Evolutionary conservation across 371 early-diverging fungal species (phyloP).

Genomic region (Rhizopus stolonifer): DNA sequence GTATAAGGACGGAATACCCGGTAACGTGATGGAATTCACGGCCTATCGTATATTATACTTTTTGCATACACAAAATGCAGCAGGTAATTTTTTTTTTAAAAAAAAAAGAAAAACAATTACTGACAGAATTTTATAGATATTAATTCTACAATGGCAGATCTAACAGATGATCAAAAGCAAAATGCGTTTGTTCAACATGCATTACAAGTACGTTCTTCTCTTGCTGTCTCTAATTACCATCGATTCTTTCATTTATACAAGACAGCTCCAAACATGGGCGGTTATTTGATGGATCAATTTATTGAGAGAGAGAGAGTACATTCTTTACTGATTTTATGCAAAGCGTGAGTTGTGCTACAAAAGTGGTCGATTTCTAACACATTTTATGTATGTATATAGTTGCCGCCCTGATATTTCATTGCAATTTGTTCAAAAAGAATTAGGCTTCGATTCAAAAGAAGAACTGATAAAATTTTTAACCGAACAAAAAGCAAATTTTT

Average conservation of each 20-base stretch:
- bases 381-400: slow-evolving; percentile 14
- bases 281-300: slow-evolving; percentile 88
- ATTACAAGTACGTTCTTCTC: slow-evolving; percentile 74
- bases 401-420: slow-evolving; percentile 38
- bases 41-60: slow-evolving; percentile 92
- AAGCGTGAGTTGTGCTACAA: slow-evolving; percentile 61
- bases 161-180: slow-evolving; percentile 57
- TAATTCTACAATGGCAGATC: slow-evolving; percentile 61
- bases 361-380: no score
- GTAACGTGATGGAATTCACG: slow-evolving; percentile 80
- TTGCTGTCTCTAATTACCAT: slow-evolving; percentile 81
- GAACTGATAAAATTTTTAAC: slow-evolving; percentile 49
- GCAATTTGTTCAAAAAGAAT: slow-evolving; percentile 45
- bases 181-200: slow-evolving; percentile 74
- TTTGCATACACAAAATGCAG: slow-evolving; percentile 81
- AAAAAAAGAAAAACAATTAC: neutral
- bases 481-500: slow-evolving; percentile 27
- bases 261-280: slow-evolving; percentile 81
- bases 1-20: slow-evolving; percentile 68
- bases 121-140: slow-evolving; percentile 52
- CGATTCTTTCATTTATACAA: slow-evolving; percentile 77
- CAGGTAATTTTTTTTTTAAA: slow-evolving; percentile 51
- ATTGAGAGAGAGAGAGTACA: slow-evolving; percentile 79
- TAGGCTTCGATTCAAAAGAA: slow-evolving; percentile 49
- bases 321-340: slow-evolving; percentile 65